A percentile compares a stretch with the other conserved stretches of the same genome.
These are phyloP conservation scores for Phytophthora kernoviae DNA, from an alignment of 352 stramenopile species.

Conservation along the genomic window DNA sequence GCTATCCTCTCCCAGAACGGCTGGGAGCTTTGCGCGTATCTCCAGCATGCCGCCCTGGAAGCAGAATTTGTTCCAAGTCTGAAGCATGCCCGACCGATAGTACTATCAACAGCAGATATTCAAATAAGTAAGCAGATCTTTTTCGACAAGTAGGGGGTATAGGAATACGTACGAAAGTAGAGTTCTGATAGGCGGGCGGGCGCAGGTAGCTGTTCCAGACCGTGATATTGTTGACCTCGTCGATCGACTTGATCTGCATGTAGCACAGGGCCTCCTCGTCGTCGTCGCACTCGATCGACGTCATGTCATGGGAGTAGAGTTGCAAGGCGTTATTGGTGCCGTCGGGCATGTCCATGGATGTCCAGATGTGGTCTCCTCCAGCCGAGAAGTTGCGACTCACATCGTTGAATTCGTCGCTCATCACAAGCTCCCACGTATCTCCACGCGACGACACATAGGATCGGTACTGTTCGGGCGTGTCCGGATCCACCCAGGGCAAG, in stretches of 20 bases:
- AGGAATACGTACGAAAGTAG: slow-evolving; percentile 41
- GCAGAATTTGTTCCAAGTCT: slow-evolving; percentile 95
- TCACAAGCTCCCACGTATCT: slow-evolving; percentile 58
- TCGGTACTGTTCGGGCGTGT: slow-evolving; percentile 51
- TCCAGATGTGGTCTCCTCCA: slow-evolving; percentile 66
- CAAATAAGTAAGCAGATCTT: not conserved
- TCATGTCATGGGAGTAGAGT: slow-evolving; percentile 73
- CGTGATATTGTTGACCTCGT: slow-evolving; percentile 58
- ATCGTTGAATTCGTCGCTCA: slow-evolving; percentile 73
- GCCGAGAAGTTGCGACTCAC: slow-evolving; percentile 56
- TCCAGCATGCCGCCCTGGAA: slow-evolving; percentile 94
- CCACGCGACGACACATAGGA: slow-evolving; percentile 57
- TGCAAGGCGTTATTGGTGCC: slow-evolving; percentile 70
- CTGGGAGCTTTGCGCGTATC: slow-evolving; percentile 91
- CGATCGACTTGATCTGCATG: slow-evolving; percentile 58
- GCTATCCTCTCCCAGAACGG: slow-evolving; percentile 66
- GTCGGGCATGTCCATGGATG: slow-evolving; percentile 69
- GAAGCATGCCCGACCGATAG: slow-evolving; percentile 88
- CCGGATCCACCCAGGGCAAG: slow-evolving; percentile 58
- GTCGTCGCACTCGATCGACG: slow-evolving; percentile 53
- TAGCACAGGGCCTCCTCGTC: slow-evolving; percentile 52
- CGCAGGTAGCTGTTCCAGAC: slow-evolving; percentile 77
- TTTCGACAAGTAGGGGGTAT: not conserved
- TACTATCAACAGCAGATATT: slow-evolving; percentile 43
- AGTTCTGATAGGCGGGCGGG: slow-evolving; percentile 56